Evolutionary conservation across 1,139 yeast species (phyloP).

Genomic region (Candida mesenterica): DNA sequence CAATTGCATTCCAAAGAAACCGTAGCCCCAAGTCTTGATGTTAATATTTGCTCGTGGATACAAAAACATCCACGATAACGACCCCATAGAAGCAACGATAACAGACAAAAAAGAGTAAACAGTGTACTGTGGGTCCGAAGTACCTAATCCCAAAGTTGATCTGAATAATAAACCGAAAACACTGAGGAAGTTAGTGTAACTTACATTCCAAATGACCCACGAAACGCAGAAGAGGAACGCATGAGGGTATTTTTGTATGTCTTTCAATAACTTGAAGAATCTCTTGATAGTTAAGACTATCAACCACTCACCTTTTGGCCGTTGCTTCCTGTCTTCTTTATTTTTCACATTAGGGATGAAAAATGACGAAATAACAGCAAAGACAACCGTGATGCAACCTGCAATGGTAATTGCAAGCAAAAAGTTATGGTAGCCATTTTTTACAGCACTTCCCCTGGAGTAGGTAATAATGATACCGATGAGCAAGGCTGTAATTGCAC

Average conservation of each 20-base stretch:
- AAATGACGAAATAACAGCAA: conserved; percentile 27
- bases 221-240: conserved; percentile 40
- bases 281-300: conserved; percentile 28
- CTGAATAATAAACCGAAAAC: conserved; percentile 41
- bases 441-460: conserved; percentile 25
- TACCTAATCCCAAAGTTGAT: conserved; percentile 40
- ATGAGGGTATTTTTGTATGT: conserved; percentile 32
- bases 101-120: conserved; percentile 41
- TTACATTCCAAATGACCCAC: conserved; percentile 48
- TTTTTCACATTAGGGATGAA: conserved; percentile 35
- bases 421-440: conserved; percentile 35
- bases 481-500: conserved; percentile 40
- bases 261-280: conserved; percentile 22
- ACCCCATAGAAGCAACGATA: conserved; percentile 34
- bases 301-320: conserved; percentile 25
- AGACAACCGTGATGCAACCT: conserved; percentile 32
- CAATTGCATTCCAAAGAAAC: conserved; percentile 29
- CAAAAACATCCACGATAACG: conserved; percentile 38
- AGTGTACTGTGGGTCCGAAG: conserved; percentile 40
- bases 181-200: conserved; percentile 35
- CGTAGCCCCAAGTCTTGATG: conserved; percentile 37
- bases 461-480: conserved; percentile 42
- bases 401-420: conserved; percentile 42
- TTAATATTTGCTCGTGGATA: conserved; percentile 26
- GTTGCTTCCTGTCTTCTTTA: conserved; percentile 17